phyloP scores from a whole-genome alignment of 306 rosid species.

The Luffa acutangula region DNA sequence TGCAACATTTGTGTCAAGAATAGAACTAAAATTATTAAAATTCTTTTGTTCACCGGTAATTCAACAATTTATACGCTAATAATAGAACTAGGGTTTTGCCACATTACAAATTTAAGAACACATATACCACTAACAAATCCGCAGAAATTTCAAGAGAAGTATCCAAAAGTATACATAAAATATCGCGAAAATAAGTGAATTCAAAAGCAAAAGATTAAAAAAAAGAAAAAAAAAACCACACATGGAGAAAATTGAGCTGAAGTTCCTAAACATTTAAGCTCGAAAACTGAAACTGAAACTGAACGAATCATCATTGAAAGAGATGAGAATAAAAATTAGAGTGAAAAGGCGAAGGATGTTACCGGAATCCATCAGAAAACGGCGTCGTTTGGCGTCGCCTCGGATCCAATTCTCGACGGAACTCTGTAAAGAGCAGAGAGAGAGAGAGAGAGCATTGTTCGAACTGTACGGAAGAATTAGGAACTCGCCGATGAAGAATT shows the following conservation, averaged over 20 bases:
- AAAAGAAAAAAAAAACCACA: background rate
- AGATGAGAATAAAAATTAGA: constrained; percentile 6
- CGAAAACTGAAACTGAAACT: background rate
- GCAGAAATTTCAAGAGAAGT: background rate
- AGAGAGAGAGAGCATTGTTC: background rate
- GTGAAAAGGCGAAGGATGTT: background rate
- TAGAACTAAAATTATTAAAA: background rate
- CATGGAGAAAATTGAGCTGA: background rate
- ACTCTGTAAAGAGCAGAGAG: background rate
- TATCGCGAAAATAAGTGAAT: background rate
- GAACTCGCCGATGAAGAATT: constrained; percentile 23
- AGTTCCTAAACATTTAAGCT: background rate
- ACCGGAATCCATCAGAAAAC: background rate
- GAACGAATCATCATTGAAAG: background rate
- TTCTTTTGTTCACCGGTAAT: background rate
- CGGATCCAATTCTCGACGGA: background rate
- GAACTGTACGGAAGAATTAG: constrained; percentile 29
- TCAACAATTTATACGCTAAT: background rate
- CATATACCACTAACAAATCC: background rate
- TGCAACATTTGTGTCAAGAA: background rate
- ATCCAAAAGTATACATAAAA: constrained; percentile 2
- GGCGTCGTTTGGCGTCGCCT: background rate
- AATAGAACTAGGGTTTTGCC: background rate
- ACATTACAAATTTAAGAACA: background rate
- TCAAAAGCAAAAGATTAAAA: background rate